Evolutionary conservation across 768 basidiomycete species (phyloP).

Genomic region (Tulasnella sp.): DNA sequence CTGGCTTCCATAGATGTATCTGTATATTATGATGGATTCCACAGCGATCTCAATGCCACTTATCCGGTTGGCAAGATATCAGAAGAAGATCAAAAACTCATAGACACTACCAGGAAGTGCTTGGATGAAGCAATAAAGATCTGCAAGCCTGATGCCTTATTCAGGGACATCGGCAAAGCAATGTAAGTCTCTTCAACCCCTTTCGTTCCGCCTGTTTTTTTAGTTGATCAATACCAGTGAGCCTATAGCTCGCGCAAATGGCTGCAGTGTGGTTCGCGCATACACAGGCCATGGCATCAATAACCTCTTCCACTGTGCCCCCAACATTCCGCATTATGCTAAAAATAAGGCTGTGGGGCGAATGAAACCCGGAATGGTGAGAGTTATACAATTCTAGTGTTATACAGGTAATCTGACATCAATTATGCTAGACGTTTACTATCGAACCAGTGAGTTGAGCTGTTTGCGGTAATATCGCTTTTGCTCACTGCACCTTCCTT

Average conservation of each 20-base stretch:
- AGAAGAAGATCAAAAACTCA: slow-evolving; percentile 69
- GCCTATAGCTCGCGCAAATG: slow-evolving; percentile 65
- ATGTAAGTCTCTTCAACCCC: slow-evolving; percentile 44
- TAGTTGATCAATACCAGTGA: slow-evolving; percentile 38
- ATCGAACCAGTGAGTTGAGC: slow-evolving; percentile 54
- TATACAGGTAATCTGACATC: not conserved
- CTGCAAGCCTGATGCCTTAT: slow-evolving; percentile 87
- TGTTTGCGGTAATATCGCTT: not conserved
- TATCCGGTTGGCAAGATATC: slow-evolving; percentile 82
- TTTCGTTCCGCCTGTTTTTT: not conserved
- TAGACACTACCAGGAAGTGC: slow-evolving; percentile 67
- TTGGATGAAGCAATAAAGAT: slow-evolving; percentile 81
- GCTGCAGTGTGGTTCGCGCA: slow-evolving; percentile 80
- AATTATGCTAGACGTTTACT: slow-evolving; percentile 37
- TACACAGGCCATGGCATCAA: slow-evolving; percentile 91
- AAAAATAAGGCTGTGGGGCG: slow-evolving; percentile 86
- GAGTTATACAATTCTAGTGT: slow-evolving; percentile 22
- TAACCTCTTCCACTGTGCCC: slow-evolving; percentile 67
- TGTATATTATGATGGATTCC: slow-evolving; percentile 73
- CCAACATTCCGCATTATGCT: slow-evolving; percentile 89
- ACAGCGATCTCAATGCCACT: slow-evolving; percentile 85
- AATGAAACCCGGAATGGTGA: slow-evolving; percentile 88
- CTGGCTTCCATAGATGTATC: slow-evolving; percentile 47
- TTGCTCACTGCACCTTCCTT: slow-evolving; percentile 13
- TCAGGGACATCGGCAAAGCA: slow-evolving; percentile 73